Evolutionary conservation across 306 rosid species (phyloP).

Genomic region (Rosa lucieae): DNA sequence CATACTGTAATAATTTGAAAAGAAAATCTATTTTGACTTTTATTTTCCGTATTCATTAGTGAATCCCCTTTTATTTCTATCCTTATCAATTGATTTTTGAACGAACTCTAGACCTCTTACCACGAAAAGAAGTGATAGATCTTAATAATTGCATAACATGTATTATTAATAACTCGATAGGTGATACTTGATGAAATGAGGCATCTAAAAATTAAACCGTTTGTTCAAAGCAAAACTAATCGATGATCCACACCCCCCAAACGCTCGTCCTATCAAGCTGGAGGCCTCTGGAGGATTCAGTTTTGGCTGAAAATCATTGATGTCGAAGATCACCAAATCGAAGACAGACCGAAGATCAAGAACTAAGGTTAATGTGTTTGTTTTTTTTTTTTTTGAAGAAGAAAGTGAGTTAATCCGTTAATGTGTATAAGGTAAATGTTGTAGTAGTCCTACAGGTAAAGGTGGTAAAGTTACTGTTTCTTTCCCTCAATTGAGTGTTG

Average conservation of each 20-base stretch:
- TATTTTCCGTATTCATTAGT: too few relatives aligned
- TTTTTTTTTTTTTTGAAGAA: too few relatives aligned
- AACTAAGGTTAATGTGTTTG: not conserved
- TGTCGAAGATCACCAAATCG: not conserved
- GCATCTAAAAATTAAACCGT: not conserved
- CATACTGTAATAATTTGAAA: not conserved
- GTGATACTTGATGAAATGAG: not conserved
- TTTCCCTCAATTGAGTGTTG: not conserved
- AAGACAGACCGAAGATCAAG: not conserved
- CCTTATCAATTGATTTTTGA: too few relatives aligned
- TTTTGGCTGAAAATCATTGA: not conserved
- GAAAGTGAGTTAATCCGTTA: too few relatives aligned
- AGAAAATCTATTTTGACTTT: not conserved
- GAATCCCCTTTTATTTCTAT: too few relatives aligned
- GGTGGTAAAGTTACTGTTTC: not conserved
- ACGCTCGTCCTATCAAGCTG: too few relatives aligned
- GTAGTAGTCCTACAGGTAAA: not conserved
- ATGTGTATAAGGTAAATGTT: not conserved
- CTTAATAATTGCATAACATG: too few relatives aligned
- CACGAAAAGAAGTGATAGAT: too few relatives aligned
- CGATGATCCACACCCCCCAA: not conserved
- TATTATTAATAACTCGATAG: too few relatives aligned
- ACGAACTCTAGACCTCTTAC: too few relatives aligned
- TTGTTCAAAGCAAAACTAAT: not conserved
- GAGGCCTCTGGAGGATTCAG: not conserved